These are phyloP conservation scores for Colletotrichum musae DNA, from an alignment of 2,329 filamentous ascomycete species.

Conservation along the genomic window DNA sequence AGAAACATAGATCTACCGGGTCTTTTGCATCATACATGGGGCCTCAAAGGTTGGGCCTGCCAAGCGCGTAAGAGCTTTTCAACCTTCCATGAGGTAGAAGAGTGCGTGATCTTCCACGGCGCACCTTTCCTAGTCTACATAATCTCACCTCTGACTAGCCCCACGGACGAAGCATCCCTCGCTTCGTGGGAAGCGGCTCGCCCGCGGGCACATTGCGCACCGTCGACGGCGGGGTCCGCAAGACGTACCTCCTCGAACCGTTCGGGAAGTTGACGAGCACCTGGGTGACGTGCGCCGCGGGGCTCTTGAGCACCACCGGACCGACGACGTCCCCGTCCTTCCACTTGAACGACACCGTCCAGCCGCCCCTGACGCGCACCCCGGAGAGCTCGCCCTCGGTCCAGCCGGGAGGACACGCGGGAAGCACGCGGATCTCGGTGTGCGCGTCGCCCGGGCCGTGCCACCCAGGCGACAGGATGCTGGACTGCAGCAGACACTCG, in stretches of 20 bases:
- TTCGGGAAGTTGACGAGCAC: constrained; percentile 22
- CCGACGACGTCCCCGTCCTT: constrained; percentile 20
- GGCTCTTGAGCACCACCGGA: constrained; percentile 15
- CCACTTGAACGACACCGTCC: constrained; percentile 33
- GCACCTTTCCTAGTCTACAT: too few species aligned
- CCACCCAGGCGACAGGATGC: neutral
- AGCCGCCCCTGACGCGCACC: constrained; percentile 31
- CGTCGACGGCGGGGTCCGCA: too few species aligned
- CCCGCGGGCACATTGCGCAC: too few species aligned
- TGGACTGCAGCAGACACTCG: constrained; percentile 37
- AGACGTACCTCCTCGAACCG: neutral
- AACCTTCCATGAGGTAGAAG: too few species aligned
- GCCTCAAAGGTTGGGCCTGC: too few species aligned
- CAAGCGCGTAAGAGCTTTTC: too few species aligned
- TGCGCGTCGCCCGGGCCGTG: neutral
- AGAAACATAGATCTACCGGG: too few species aligned
- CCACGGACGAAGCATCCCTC: too few species aligned
- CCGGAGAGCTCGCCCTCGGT: constrained; percentile 7
- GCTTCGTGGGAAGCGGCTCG: too few species aligned
- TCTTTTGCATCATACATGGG: too few species aligned
- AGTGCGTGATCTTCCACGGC: too few species aligned
- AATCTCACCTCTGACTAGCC: too few species aligned
- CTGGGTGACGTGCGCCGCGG: neutral
- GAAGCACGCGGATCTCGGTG: constrained; percentile 31
- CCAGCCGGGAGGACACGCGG: constrained; percentile 33